phyloP scores from a whole-genome alignment of 495 filamentous ascomycete species.

The Neurospora hispaniola region DNA sequence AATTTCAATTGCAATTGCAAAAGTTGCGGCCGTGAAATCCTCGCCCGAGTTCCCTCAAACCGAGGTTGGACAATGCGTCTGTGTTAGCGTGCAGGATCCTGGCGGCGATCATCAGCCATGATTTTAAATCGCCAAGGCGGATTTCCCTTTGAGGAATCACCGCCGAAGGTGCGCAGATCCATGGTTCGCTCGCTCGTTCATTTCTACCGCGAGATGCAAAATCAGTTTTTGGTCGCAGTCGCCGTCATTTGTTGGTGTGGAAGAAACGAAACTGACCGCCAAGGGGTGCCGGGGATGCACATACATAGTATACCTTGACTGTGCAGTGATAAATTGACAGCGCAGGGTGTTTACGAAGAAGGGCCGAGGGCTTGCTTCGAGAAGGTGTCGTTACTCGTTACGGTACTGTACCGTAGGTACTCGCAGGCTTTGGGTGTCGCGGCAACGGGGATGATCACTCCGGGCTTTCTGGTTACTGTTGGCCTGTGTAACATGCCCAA shows the following conservation, averaged over 20 bases:
- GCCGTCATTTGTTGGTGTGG: not conserved
- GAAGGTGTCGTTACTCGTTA: not conserved
- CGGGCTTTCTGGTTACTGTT: not conserved
- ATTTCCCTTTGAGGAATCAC: slow-evolving; percentile 17
- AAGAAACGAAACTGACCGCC: not conserved
- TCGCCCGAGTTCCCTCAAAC: slow-evolving; percentile 4
- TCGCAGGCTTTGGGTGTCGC: not conserved
- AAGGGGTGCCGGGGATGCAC: not conserved
- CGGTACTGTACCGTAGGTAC: not conserved
- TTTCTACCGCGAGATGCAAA: not conserved
- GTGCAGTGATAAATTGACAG: not conserved
- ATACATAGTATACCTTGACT: not conserved
- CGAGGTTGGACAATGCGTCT: slow-evolving; percentile 8
- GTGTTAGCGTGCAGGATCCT: slow-evolving; percentile 3
- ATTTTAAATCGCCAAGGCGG: slow-evolving; percentile 6
- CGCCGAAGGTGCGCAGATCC: slow-evolving; percentile 7
- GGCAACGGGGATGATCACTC: not conserved
- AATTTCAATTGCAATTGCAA: not conserved
- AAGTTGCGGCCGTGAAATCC: not conserved
- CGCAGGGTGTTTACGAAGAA: not conserved
- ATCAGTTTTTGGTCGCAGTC: not conserved
- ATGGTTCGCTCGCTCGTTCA: slow-evolving; percentile 1
- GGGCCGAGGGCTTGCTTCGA: not conserved
- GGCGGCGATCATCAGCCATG: slow-evolving; percentile 6
- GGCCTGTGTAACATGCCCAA: not conserved